These are phyloP conservation scores for Cyberlindnera petersonii DNA, from an alignment of 805 yeast genomes.

Conservation along the genomic window DNA sequence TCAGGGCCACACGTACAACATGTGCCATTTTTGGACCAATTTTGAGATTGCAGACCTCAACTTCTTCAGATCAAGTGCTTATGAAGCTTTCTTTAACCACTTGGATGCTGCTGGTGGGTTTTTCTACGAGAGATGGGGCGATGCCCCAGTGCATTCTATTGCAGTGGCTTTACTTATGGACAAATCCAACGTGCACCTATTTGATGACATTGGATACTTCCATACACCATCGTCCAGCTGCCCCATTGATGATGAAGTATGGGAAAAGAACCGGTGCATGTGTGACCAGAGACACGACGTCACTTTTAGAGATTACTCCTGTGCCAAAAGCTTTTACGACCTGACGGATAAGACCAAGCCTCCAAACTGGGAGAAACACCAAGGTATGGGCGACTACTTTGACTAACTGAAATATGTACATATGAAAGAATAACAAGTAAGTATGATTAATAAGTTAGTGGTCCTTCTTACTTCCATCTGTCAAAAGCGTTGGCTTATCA, in stretches of 20 bases:
- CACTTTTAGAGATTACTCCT: constrained; percentile 70
- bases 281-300: constrained; percentile 63
- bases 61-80: constrained; percentile 45
- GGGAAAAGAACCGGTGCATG: constrained; percentile 45
- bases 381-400: constrained; percentile 19
- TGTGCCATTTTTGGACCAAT: constrained; percentile 66
- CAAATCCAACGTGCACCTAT: constrained; percentile 67
- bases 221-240: constrained; percentile 63
- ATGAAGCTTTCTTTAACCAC: constrained; percentile 41
- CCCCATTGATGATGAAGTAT: constrained; percentile 46
- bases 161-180: constrained; percentile 75
- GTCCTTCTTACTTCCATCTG: constrained; percentile 7
- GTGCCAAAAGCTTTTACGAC: constrained; percentile 59
- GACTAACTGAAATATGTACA: constrained; percentile 1
- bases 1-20: constrained; percentile 40
- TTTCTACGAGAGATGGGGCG: constrained; percentile 79
- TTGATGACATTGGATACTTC: constrained; percentile 78
- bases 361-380: constrained; percentile 59
- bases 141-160: constrained; percentile 86
- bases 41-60: constrained; percentile 53
- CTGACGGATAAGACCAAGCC: constrained; percentile 55
- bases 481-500: constrained; percentile 1
- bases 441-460: background rate
- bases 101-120: constrained; percentile 49
- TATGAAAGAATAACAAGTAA: background rate